phyloP scores from a whole-genome alignment of 768 basidiomycete species.

The Kondoa subrosea region DNA sequence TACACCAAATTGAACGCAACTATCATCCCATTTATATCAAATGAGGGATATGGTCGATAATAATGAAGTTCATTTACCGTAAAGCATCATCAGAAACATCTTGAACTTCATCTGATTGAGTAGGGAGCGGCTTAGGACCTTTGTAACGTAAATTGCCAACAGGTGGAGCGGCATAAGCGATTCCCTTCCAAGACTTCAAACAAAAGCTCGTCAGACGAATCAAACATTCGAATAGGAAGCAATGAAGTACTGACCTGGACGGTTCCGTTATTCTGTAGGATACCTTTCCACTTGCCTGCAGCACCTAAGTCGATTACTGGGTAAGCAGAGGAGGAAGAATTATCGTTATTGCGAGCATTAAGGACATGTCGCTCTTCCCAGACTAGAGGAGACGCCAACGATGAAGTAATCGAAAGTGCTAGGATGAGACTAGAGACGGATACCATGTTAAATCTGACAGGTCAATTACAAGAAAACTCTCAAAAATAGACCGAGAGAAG shows the following conservation, averaged over 20 bases:
- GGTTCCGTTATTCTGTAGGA: constrained; percentile 5
- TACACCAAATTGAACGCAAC: background rate
- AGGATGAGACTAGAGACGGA: no score
- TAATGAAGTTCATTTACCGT: background rate
- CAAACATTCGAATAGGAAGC: background rate
- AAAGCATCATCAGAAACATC: constrained; percentile 6
- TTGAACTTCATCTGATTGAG: constrained; percentile 7
- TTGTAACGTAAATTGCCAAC: constrained; percentile 4
- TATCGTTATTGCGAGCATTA: background rate
- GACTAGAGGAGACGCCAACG: no score
- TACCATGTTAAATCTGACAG: no score
- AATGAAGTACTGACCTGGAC: background rate
- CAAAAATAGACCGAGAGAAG: no score
- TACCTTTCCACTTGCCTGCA: background rate
- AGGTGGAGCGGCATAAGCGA: background rate
- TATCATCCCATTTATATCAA: background rate
- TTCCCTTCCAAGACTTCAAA: constrained; percentile 7
- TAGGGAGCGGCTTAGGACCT: constrained; percentile 5
- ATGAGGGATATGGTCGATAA: background rate
- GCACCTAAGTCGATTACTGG: constrained; percentile 3
- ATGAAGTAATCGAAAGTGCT: no score
- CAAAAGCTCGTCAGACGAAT: background rate
- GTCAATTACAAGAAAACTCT: no score
- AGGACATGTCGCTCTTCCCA: no score
- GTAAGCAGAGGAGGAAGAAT: no score